These are phyloP conservation scores for Tylopilus plumbeoviolaceoides DNA, from an alignment of 768 basidiomycete genomes.

Conservation along the genomic window DNA sequence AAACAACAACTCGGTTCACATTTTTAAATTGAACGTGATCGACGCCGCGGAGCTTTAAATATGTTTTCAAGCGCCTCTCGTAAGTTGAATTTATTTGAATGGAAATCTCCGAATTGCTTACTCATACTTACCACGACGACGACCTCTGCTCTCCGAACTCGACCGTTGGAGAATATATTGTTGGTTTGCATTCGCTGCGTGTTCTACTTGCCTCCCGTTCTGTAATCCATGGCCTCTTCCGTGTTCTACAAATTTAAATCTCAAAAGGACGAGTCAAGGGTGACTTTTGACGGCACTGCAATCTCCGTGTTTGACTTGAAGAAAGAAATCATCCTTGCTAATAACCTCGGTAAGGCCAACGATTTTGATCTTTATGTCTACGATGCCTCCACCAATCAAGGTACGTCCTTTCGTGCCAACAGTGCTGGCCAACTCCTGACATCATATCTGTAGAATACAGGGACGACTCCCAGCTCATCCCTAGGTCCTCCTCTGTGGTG, in stretches of 20 bases:
- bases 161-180: slow-evolving; percentile 22
- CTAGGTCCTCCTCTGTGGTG: slow-evolving; percentile 90
- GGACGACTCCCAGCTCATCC: slow-evolving; percentile 89
- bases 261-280: slow-evolving; percentile 88
- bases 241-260: slow-evolving; percentile 99
- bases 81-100: neutral
- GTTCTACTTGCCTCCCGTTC: slow-evolving; percentile 8
- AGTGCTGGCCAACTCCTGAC: neutral
- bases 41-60: slow-evolving; percentile 5
- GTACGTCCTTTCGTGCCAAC: slow-evolving; percentile 38
- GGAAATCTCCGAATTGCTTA: slow-evolving; percentile 5
- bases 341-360: slow-evolving; percentile 92
- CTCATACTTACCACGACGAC: slow-evolving; percentile 17
- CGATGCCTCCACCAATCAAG: slow-evolving; percentile 85
- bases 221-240: slow-evolving; percentile 71
- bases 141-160: slow-evolving; percentile 7
- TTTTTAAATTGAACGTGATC: slow-evolving; percentile 6
- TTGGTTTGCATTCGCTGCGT: slow-evolving; percentile 14
- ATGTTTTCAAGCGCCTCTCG: slow-evolving; percentile 22
- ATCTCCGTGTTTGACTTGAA: slow-evolving; percentile 99
- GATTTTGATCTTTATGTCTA: slow-evolving; percentile 93
- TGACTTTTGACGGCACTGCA: slow-evolving; percentile 97
- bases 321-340: slow-evolving; percentile 95
- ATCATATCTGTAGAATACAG: slow-evolving; percentile 61
- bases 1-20: slow-evolving; percentile 6